phyloP scores from a whole-genome alignment of 208 protist species.

The Leishmania gerbilli region DNA sequence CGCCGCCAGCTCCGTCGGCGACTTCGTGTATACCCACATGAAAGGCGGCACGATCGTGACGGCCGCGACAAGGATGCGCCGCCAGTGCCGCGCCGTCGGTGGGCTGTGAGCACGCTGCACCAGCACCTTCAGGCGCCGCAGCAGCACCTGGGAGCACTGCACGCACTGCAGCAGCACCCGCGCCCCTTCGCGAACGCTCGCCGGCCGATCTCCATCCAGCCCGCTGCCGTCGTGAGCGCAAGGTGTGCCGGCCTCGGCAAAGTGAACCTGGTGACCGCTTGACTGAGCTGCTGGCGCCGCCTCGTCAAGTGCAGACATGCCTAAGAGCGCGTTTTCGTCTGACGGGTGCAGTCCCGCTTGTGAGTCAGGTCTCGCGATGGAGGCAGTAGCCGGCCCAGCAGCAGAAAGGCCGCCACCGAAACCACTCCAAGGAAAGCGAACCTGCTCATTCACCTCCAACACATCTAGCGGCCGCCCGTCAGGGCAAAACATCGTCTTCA shows the following conservation, averaged over 20 bases:
- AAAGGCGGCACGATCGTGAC: slow-evolving; percentile 33
- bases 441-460: slow-evolving; percentile 18
- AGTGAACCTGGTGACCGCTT: background rate
- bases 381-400: background rate
- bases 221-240: slow-evolving; percentile 1
- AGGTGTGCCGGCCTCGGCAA: background rate
- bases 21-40: slow-evolving; percentile 49
- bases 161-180: slow-evolving; percentile 35
- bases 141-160: slow-evolving; percentile 22
- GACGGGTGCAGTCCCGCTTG: slow-evolving; percentile 1
- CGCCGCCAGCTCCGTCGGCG: slow-evolving; percentile 33
- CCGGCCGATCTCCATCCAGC: background rate
- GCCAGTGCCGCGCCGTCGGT: slow-evolving; percentile 47
- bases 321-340: background rate
- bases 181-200: slow-evolving; percentile 39
- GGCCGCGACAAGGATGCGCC: slow-evolving; percentile 36
- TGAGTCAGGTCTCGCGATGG: background rate
- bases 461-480: slow-evolving; percentile 21
- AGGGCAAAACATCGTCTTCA: slow-evolving; percentile 23
- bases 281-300: background rate
- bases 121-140: slow-evolving; percentile 28
- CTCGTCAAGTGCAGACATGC: background rate
- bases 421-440: slow-evolving; percentile 2
- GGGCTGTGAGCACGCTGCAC: slow-evolving; percentile 41
- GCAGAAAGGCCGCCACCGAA: background rate